Evolutionary conservation across 768 basidiomycete genomes (phyloP).

Genomic region (Hygrocybe punicea): DNA sequence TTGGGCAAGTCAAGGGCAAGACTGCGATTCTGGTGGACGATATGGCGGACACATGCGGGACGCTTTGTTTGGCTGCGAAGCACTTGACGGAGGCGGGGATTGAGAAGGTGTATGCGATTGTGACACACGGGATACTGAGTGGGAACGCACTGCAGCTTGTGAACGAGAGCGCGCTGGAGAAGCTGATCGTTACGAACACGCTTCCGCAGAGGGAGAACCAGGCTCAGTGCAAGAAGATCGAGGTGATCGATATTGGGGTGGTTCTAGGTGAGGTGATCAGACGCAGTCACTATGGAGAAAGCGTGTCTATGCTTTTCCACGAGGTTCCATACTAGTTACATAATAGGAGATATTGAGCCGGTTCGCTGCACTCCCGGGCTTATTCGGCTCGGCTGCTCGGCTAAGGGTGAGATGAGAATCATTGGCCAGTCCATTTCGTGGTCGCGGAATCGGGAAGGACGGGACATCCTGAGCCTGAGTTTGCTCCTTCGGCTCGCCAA

Average conservation of each 20-base stretch:
- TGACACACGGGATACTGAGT: constrained; percentile 94
- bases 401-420: too few species aligned
- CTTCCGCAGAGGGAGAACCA: constrained; percentile 84
- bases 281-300: constrained; percentile 95
- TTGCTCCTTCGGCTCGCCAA: too few species aligned
- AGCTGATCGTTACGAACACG: constrained; percentile 97
- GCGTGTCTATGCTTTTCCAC: constrained; percentile 83
- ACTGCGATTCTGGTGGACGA: constrained; percentile 95
- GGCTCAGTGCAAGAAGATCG: constrained; percentile 70
- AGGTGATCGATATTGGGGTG: constrained; percentile 91
- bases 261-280: constrained; percentile 96
- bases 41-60: constrained; percentile 97
- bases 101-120: constrained; percentile 80
- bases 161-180: constrained; percentile 72
- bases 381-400: not conserved
- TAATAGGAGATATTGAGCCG: not conserved
- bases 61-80: constrained; percentile 84
- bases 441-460: not conserved
- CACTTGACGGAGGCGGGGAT: constrained; percentile 91
- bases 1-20: constrained; percentile 90
- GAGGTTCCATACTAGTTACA: constrained; percentile 71
- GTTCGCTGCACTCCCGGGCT: not conserved
- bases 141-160: constrained; percentile 81
- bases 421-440: not conserved
- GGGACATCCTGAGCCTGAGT: too few species aligned